Conservation (phyloP, 2,329 filamentous ascomycete species). For the Hymenoscyphus occultus region DNA sequence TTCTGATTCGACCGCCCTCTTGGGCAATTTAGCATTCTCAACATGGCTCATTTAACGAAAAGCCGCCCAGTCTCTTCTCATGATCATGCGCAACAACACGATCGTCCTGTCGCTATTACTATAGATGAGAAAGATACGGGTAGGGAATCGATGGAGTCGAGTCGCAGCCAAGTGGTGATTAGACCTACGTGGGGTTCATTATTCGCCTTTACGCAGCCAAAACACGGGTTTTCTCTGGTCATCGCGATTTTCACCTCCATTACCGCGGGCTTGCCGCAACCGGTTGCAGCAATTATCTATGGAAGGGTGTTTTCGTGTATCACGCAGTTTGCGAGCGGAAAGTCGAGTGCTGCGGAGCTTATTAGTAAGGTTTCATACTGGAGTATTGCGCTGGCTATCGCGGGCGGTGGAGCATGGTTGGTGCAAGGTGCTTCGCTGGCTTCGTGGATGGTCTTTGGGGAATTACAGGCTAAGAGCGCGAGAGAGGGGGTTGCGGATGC, state of each 20-base stretch:
- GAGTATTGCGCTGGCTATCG: constrained; percentile 58
- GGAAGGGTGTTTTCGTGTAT: constrained; percentile 74
- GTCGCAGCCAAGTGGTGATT: neutral
- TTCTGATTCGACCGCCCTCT: neutral
- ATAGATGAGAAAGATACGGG: neutral
- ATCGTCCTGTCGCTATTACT: neutral
- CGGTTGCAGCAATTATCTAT: constrained; percentile 65
- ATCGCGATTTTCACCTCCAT: constrained; percentile 55
- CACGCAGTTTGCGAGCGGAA: constrained; percentile 59
- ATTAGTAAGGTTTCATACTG: constrained; percentile 55
- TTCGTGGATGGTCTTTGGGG: constrained; percentile 75
- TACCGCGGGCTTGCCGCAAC: constrained; percentile 59
- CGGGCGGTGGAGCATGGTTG: constrained; percentile 66
- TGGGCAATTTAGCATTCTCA: neutral
- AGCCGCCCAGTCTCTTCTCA: neutral
- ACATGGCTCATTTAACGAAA: neutral
- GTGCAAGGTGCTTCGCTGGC: constrained; percentile 64
- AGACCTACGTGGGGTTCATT: constrained; percentile 41
- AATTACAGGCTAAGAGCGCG: constrained; percentile 69
- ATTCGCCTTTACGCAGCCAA: constrained; percentile 68
- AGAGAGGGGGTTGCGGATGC: constrained; percentile 63
- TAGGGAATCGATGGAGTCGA: neutral
- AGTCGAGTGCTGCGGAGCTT: constrained; percentile 48
- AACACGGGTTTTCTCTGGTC: constrained; percentile 54
- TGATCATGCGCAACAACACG: neutral